Base-by-base conservation (phyloP, 2,329 filamentous ascomycete genomes). In the Fusarium annulatum region DNA sequence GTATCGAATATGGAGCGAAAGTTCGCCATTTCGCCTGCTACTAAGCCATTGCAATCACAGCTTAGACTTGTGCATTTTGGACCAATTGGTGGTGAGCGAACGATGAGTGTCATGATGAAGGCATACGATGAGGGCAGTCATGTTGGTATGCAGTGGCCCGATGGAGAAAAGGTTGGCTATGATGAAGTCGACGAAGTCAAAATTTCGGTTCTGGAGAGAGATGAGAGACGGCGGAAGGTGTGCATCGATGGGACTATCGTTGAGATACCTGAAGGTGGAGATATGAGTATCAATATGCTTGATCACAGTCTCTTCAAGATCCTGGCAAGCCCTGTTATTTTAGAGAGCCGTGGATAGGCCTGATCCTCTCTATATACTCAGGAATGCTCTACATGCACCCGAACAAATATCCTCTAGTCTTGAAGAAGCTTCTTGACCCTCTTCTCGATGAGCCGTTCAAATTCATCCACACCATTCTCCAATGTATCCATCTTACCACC, bases 191-290 rank as follows among this genome's bases (percentile, higher is more conserved):
- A 92, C 5, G 88, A 88, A 58, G 74, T 97, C 23, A 86, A 84
- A 65, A 90, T 98, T 52, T 86, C 88, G 21, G 90, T 94, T 41
- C 71, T 84, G 3, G 93, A 96, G 77, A 85, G 88, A 21, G 90
- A 94, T n/a, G 85, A 85, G 51, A 85, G 90, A 59, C 98, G 95
- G 95, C 87, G 96, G 69, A 90, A 95, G 78, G 88, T 97, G 19
- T 98, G 96, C 80, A 86, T 98, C n/a, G 96, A 98, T 81, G 96
- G 96, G 7, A 94, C 92, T 60, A 97, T 97, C 77, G 89, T 98
- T 7, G 88, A 89, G 66, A 84, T 97, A 2, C 92, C 93, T 26
- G 81, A 86, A 58, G 90, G 88, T 4, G 95, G 95, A 0, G 92
- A 89, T 86, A 89, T 97, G 81, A 88, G 90, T 67, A 87, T 97